phyloP scores from a whole-genome alignment of 306 rosid genomes.

The Arachis stenosperma region DNA sequence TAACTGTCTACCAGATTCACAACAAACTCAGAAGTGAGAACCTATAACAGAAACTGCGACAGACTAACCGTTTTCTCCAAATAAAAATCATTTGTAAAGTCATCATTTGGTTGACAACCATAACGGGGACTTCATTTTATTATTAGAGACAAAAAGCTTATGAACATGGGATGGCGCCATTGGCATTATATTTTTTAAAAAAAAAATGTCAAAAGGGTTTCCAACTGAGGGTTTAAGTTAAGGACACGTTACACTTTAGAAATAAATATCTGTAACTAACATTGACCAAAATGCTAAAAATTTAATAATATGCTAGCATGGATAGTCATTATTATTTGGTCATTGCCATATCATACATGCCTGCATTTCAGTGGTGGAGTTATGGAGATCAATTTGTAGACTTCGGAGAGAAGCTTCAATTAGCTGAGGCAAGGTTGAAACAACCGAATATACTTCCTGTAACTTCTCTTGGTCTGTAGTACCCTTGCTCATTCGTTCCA shows the following conservation, averaged over 20 bases:
- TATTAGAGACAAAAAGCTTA: slow-evolving; percentile 9
- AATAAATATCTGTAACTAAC: slow-evolving; percentile 2
- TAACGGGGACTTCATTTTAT: slow-evolving; percentile 22
- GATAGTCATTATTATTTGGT: slow-evolving; percentile 29
- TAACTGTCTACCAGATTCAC: not conserved
- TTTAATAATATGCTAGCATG: not conserved
- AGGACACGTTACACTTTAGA: slow-evolving; percentile 11
- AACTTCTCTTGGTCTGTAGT: slow-evolving; percentile 56
- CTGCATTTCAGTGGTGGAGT: slow-evolving; percentile 70
- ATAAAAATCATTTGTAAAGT: slow-evolving; percentile 24
- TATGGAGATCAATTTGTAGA: slow-evolving; percentile 55
- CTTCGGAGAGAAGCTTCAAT: slow-evolving; percentile 63
- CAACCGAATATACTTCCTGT: slow-evolving; percentile 61
- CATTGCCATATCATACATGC: slow-evolving; percentile 45
- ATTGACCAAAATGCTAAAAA: not conserved
- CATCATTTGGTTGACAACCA: slow-evolving; percentile 36
- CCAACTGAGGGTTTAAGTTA: slow-evolving; percentile 5
- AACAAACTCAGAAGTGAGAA: not conserved
- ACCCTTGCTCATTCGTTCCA: slow-evolving; percentile 58
- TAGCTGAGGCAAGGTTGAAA: slow-evolving; percentile 69
- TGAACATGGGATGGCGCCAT: slow-evolving; percentile 3
- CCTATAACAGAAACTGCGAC: not conserved
- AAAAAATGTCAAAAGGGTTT: slow-evolving; percentile 22
- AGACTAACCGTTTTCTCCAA: not conserved
- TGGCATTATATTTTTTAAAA: not conserved